Percentiles rank a stretch among this genome's conserved stretches.
Evolutionary conservation across 257 asterid species (phyloP).

Genomic region (Fraxinus americana): DNA sequence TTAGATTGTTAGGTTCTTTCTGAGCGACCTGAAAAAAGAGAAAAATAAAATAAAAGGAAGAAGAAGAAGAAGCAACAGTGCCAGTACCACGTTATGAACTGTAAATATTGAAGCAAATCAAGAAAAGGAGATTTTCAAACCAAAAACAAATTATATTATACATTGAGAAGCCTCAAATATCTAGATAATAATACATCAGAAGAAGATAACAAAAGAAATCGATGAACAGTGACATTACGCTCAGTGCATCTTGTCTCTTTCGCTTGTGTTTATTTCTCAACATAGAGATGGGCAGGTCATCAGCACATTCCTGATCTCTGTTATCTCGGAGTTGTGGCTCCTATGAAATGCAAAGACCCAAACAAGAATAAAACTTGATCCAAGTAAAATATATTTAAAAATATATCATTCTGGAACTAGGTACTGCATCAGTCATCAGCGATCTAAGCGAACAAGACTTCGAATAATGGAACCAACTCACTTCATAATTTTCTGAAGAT

Average conservation of each 20-base stretch:
- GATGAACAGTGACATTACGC: slow-evolving; percentile 43
- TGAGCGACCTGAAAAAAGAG: slow-evolving; percentile 38
- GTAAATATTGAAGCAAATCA: slow-evolving; percentile 12
- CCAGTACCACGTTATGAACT: slow-evolving; percentile 13
- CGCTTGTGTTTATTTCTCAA: slow-evolving; percentile 24
- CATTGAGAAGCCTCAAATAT: slow-evolving; percentile 14
- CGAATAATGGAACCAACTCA: slow-evolving; percentile 36
- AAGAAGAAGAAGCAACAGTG: slow-evolving; percentile 14
- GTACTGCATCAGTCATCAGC: slow-evolving; percentile 11
- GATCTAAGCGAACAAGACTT: slow-evolving; percentile 21
- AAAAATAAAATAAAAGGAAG: not conserved
- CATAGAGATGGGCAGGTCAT: slow-evolving; percentile 22
- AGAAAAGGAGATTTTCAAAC: slow-evolving; percentile 11
- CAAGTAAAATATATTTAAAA: slow-evolving; percentile 1
- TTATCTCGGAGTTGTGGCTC: slow-evolving; percentile 29
- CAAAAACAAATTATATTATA: slow-evolving; percentile 15
- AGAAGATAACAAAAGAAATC: slow-evolving; percentile 17
- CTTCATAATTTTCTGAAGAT: slow-evolving; percentile 45
- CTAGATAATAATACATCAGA: not conserved
- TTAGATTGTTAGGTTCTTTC: slow-evolving; percentile 32
- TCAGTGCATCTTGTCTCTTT: slow-evolving; percentile 40
- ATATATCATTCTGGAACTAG: slow-evolving; percentile 8
- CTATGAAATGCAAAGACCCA: slow-evolving; percentile 36
- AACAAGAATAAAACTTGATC: slow-evolving; percentile 22
- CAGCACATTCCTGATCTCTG: slow-evolving; percentile 37